Percentiles rank a stretch among this genome's conserved stretches.
These are phyloP conservation scores for Fistulinella prunicolor DNA, from an alignment of 768 basidiomycete genomes.

Conservation along the genomic window DNA sequence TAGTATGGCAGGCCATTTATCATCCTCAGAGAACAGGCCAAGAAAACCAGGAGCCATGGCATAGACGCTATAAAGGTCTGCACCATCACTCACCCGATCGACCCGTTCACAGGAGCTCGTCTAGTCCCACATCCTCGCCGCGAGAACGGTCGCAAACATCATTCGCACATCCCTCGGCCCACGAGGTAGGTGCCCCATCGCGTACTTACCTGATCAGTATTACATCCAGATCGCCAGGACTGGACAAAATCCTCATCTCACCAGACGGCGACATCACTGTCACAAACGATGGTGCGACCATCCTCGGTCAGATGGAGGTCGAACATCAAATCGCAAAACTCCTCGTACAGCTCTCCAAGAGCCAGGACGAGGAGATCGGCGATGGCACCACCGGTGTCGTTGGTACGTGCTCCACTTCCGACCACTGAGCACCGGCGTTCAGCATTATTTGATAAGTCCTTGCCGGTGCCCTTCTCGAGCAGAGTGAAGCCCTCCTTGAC, in stretches of 20 bases:
- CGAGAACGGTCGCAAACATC: slow-evolving; percentile 90
- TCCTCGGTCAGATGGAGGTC: slow-evolving; percentile 97
- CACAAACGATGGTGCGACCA: slow-evolving; percentile 98
- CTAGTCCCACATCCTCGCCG: slow-evolving; percentile 94
- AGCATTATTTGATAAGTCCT: slow-evolving; percentile 57
- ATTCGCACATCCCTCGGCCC: slow-evolving; percentile 94
- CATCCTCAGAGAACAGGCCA: slow-evolving; percentile 91
- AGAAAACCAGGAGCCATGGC: slow-evolving; percentile 89
- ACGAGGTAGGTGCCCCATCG: too few relatives aligned
- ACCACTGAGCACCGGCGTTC: slow-evolving; percentile 3
- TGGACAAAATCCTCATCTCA: slow-evolving; percentile 93
- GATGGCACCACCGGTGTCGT: slow-evolving; percentile 99
- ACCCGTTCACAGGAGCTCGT: slow-evolving; percentile 6
- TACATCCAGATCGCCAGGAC: too few relatives aligned
- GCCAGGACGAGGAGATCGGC: slow-evolving; percentile 99
- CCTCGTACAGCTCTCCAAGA: slow-evolving; percentile 93
- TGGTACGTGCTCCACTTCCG: slow-evolving; percentile 54
- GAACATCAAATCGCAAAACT: slow-evolving; percentile 99
- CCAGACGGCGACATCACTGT: slow-evolving; percentile 99
- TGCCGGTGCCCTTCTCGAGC: slow-evolving; percentile 94
- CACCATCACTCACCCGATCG: neutral
- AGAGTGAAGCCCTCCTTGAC: slow-evolving; percentile 95
- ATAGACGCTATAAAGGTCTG: slow-evolving; percentile 91
- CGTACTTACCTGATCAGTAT: too few relatives aligned
- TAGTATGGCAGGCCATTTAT: slow-evolving; percentile 97